Evolutionary conservation across 1,139 yeast species (phyloP), one percentile per base, ranked within the genome.

Genomic region (Cylindricascospora bacillispora): DNA sequence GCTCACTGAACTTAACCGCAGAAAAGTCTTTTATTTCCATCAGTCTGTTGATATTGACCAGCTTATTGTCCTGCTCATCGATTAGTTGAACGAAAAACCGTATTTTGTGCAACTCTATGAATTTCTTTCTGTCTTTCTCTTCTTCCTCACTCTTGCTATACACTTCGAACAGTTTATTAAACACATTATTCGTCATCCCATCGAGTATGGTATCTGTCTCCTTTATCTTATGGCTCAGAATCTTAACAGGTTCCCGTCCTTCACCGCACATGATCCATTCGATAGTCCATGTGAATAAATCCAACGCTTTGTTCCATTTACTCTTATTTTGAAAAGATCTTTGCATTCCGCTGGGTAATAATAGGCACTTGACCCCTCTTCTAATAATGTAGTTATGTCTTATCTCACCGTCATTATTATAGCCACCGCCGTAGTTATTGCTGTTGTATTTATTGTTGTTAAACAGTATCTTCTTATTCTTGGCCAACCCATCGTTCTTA

Each of bases 311-410:
- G 45, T 82, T 89, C 64, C 73, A 80, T 2, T 78, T 76, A 1
- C 89, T 70, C 44, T 75, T 78, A 49, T 86, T 86, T 34, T 61
- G 52, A 6, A 52, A 45, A 3, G 83, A 65, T 32, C 95, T 58
- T 15, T 73, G 66, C 93, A 85, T 81, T 0, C 93, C 94, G 11
- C 60, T 56, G 0, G 95, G 94, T 17, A 80, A 52, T 28, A 57
- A 48, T 24, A 54, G 52, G 17, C 76, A 66, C 12, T 58, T 54
- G 4, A 70, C 79, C 5, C 77, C 79, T 38, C 73, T 59, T 30
- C 63, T 55, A 15, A 53, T 43, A 1, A 58, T 45, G 4, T 49
- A 33, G 14, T 44, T 35, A 27, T 39, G 30, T 22, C 35, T 34
- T 24, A 33, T 22, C 19, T 31, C 33, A 21, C 23, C 31, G 27